Base-by-base conservation (phyloP, 768 basidiomycete genomes). In the Pulveroboletus sp. region DNA sequence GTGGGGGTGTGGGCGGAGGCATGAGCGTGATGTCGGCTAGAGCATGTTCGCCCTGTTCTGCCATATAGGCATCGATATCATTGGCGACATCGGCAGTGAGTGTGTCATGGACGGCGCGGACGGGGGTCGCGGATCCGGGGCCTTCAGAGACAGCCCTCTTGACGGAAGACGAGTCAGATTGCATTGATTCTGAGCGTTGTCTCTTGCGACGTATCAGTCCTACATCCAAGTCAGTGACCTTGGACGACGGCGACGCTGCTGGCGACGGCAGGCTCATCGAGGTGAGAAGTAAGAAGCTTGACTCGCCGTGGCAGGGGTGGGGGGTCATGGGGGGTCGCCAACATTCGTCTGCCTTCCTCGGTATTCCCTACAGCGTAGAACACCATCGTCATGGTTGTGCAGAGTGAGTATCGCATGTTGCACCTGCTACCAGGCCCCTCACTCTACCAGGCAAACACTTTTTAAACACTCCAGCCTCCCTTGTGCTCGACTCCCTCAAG, bases 111-210 rank as follows among this genome's bases (percentile, higher is more conserved):
- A 53, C 57, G 55, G 58, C 57, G 31, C 64, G 59, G 31, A 58
- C 37, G 21, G 59, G 53, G 62, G 70, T 66, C 53, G 80, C 75
- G 50, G 71, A 67, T 52, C 75, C 62, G 53, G 77, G 75, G 43
- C 76, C 81, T 64, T 89, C 86, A 21, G 89, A 87, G 48, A 80
- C 80, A 17, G 87, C 78, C 55, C 91, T 84, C 73, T 93, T 94
- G 53, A 82, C 73, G 27, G 88, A 91, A 24, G 86, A 82, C 26
- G 78, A 79, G 51, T 82, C 80, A 40, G 87, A 88, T 63, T 85
- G 76, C 82, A 84, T 85, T 33, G 87, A 89, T 58, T 72, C 76
- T 55, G 83, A 86, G 60, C 87, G 82, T 63, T 85, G 83, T 67
- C 86, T 76, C 73, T 88, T 88, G 61, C 86, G 75, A 43, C 62